A percentile compares a stretch with the other conserved stretches of the same genome.
phyloP scores from a whole-genome alignment of 2,329 filamentous ascomycete species.

The Ceratocystis huliohia region DNA sequence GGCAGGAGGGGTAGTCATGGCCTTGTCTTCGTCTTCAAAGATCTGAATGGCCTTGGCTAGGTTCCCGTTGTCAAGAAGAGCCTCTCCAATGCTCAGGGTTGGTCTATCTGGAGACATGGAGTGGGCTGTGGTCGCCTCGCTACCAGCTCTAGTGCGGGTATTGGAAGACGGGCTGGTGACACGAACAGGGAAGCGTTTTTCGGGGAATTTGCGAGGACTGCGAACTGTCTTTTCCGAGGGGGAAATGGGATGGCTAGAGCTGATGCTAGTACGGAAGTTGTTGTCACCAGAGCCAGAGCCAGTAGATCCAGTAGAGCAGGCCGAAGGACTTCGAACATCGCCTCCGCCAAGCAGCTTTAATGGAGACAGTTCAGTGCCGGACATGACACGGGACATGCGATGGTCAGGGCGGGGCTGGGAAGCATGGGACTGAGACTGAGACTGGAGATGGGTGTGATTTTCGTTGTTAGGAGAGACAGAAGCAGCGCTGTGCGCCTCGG shows the following conservation, averaged over 20 bases:
- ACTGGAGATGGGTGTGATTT: slow-evolving; percentile 13
- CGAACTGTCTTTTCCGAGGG: slow-evolving; percentile 27
- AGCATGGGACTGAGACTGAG: slow-evolving; percentile 11
- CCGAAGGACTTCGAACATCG: slow-evolving; percentile 22
- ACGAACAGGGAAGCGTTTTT: slow-evolving; percentile 50
- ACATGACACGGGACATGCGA: slow-evolving; percentile 41
- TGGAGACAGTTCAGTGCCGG: slow-evolving; percentile 44
- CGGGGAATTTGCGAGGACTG: slow-evolving; percentile 39
- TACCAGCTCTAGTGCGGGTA: slow-evolving; percentile 18
- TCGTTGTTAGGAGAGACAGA: slow-evolving; percentile 4
- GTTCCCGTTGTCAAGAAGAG: slow-evolving; percentile 42
- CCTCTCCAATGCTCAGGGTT: slow-evolving; percentile 40
- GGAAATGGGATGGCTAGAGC: slow-evolving; percentile 21
- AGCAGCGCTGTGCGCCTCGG: slow-evolving; percentile 12
- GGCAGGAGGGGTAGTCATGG: slow-evolving; percentile 20
- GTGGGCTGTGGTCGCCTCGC: slow-evolving; percentile 18
- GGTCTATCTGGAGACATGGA: slow-evolving; percentile 15
- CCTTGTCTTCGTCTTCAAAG: slow-evolving; percentile 42
- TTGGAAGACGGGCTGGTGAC: slow-evolving; percentile 30
- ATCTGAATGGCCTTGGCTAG: slow-evolving; percentile 49
- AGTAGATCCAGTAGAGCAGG: slow-evolving; percentile 24
- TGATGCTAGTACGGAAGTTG: slow-evolving; percentile 21
- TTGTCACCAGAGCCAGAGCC: slow-evolving; percentile 20
- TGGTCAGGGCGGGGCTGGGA: slow-evolving; percentile 11
- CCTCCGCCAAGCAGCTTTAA: slow-evolving; percentile 40